Conservation (phyloP, 202 grass and related monocot genomes). For the Eragrostis tef region DNA sequence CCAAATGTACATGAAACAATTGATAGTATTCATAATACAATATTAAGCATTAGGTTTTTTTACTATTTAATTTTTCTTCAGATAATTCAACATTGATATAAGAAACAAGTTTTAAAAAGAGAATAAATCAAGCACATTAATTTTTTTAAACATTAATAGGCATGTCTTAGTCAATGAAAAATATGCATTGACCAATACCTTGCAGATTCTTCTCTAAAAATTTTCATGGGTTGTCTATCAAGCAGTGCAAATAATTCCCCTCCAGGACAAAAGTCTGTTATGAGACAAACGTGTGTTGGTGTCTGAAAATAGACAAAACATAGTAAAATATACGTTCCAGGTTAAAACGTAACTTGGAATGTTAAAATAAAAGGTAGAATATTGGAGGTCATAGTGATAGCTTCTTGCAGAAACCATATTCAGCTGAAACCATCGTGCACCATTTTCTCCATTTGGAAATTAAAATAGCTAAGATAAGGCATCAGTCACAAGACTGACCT, state of each 20-base stretch:
- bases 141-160: not conserved
- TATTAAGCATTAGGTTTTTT: not conserved
- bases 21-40: not conserved
- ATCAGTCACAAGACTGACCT: constrained; percentile 57
- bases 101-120: constrained; percentile 15
- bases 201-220: constrained; percentile 89
- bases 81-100: constrained; percentile 6
- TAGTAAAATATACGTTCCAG: constrained; percentile 37
- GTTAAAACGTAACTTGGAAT: constrained; percentile 13
- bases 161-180: constrained; percentile 1
- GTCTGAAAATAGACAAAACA: constrained; percentile 66
- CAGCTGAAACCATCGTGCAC: not conserved
- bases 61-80: not conserved
- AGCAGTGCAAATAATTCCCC: constrained; percentile 97
- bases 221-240: constrained; percentile 86
- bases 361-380: constrained; percentile 3
- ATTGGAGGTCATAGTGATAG: not conserved
- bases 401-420: constrained; percentile 25
- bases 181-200: constrained; percentile 53
- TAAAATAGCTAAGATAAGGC: constrained; percentile 32
- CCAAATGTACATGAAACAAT: not conserved
- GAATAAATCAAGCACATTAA: constrained; percentile 4
- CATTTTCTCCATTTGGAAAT: constrained; percentile 37
- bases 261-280: constrained; percentile 97
- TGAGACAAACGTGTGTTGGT: constrained; percentile 95